phyloP scores from a whole-genome alignment of 305 asterid species.

The Solanum aculeatissimum region DNA sequence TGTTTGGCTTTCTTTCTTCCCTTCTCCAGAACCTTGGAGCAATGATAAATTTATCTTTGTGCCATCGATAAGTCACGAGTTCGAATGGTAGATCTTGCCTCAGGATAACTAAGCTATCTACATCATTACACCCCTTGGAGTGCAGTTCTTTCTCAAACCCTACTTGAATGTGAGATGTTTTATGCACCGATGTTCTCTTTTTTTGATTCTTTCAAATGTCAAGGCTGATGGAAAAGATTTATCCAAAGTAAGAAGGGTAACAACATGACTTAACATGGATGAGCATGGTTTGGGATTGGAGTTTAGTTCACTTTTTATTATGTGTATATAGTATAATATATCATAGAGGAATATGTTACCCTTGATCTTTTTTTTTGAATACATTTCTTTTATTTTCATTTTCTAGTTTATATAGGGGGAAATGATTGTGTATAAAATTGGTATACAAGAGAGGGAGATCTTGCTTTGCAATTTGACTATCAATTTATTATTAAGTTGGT shows the following conservation, averaged over 20 bases:
- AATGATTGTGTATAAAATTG: background rate
- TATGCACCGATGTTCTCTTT: background rate
- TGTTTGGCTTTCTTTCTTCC: background rate
- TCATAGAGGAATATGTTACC: background rate
- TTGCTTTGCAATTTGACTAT: background rate
- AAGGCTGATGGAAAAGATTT: background rate
- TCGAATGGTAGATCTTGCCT: background rate
- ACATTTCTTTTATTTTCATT: background rate
- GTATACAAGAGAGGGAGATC: background rate
- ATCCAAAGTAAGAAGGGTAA: background rate
- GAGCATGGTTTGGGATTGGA: background rate
- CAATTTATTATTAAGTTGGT: background rate
- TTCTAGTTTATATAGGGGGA: background rate
- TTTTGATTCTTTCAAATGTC: background rate
- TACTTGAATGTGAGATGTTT: background rate
- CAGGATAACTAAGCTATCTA: background rate
- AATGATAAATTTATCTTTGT: background rate
- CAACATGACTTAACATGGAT: background rate
- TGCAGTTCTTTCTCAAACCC: background rate
- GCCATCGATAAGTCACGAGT: background rate
- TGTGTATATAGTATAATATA: background rate
- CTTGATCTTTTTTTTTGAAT: background rate
- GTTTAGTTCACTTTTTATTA: background rate
- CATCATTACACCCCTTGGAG: background rate
- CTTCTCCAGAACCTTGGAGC: background rate